Percentiles rank a stretch among this genome's conserved stretches.
Conservation (phyloP, 192 early-diverging fungal species). For the Mortierella hygrophila region DNA sequence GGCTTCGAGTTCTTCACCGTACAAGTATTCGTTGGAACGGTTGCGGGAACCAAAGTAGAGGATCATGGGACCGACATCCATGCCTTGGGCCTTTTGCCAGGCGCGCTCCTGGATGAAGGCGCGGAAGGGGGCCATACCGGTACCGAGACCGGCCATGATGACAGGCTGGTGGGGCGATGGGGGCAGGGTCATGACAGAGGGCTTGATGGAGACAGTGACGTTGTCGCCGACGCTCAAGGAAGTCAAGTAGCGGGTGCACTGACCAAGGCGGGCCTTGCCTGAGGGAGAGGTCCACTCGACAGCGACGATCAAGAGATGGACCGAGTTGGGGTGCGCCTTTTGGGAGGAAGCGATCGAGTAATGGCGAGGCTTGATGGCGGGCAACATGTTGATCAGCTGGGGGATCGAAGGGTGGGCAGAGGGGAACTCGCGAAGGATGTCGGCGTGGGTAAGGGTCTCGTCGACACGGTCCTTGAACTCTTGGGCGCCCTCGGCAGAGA, state of each 20-base stretch:
- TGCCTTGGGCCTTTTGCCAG: slow-evolving; percentile 80
- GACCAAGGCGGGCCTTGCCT: slow-evolving; percentile 82
- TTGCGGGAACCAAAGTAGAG: slow-evolving; percentile 97
- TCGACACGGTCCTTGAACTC: slow-evolving; percentile 87
- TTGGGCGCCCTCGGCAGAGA: slow-evolving; percentile 78
- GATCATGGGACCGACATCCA: slow-evolving; percentile 91
- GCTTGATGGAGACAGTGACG: slow-evolving; percentile 93
- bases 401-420: slow-evolving; percentile 82
- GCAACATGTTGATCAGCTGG: slow-evolving; percentile 79
- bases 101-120: slow-evolving; percentile 97
- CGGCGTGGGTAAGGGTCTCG: slow-evolving; percentile 88
- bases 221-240: slow-evolving; percentile 73
- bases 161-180: slow-evolving; percentile 84
- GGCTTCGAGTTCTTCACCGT: slow-evolving; percentile 97
- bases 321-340: slow-evolving; percentile 87
- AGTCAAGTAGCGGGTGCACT: slow-evolving; percentile 92
- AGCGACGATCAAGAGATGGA: slow-evolving; percentile 92
- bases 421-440: slow-evolving; percentile 87
- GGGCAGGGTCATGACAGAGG: slow-evolving; percentile 97
- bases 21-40: slow-evolving; percentile 93
- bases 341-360: slow-evolving; percentile 98
- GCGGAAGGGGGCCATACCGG: slow-evolving; percentile 98
- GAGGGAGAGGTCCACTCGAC: slow-evolving; percentile 86
- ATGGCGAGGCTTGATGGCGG: slow-evolving; percentile 94
- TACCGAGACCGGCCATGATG: slow-evolving; percentile 97